phyloP scores from a whole-genome alignment of 768 basidiomycete species.

The Termitomyces sp. region DNA sequence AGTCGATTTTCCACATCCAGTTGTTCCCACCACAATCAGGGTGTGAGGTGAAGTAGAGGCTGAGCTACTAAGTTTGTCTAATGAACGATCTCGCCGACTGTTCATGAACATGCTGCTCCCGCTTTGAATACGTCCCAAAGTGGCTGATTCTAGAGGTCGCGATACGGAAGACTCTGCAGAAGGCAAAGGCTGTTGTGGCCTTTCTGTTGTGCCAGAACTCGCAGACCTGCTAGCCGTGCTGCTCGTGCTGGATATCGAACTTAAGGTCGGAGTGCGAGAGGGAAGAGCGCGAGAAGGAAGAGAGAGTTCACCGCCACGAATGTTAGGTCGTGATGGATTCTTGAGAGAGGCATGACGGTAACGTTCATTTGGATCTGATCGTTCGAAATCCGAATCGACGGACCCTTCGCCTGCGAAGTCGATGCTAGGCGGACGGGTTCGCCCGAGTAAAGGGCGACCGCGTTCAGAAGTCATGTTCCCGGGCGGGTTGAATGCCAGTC shows the following conservation, averaged over 20 bases:
- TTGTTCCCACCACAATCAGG: conserved; percentile 74
- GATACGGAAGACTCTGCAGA: conserved; percentile 31
- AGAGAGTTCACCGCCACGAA: conserved; percentile 57
- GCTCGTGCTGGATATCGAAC: conserved; percentile 30
- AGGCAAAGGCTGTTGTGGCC: conserved; percentile 29
- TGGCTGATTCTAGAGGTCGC: conserved; percentile 14
- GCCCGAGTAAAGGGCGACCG: conserved; percentile 26
- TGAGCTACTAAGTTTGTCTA: conserved; percentile 17
- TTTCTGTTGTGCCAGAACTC: conserved; percentile 28
- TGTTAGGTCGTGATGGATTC: conserved; percentile 33
- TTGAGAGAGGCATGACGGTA: conserved; percentile 45
- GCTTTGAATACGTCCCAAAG: conserved; percentile 47
- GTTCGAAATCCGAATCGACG: conserved; percentile 50
- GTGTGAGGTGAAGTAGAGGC: conserved; percentile 33
- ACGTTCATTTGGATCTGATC: conserved; percentile 40
- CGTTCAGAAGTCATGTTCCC: conserved; percentile 17
- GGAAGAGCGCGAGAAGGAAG: conserved; percentile 54
- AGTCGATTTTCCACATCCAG: conserved; percentile 80
- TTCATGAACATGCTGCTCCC: conserved; percentile 50
- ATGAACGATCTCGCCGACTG: conserved; percentile 27
- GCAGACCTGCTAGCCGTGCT: conserved; percentile 31
- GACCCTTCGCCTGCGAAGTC: conserved; percentile 41
- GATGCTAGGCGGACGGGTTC: conserved; percentile 52
- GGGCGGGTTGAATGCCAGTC: conserved; percentile 28
- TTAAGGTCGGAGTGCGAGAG: conserved; percentile 41